Evolutionary conservation across 2,329 filamentous ascomycete genomes (phyloP).

Genomic region (Xylariaceae sp.): DNA sequence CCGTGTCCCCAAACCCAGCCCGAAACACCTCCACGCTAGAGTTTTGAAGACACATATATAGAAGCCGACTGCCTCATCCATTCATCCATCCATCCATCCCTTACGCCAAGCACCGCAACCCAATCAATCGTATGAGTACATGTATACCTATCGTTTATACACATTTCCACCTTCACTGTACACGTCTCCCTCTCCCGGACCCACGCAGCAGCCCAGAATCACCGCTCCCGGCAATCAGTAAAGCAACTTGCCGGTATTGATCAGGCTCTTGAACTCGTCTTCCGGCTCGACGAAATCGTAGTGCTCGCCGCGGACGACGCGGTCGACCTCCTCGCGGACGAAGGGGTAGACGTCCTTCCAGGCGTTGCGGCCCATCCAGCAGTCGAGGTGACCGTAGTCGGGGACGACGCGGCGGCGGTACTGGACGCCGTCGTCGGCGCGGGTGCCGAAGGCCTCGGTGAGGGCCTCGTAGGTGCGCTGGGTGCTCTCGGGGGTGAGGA

Average conservation of each 20-base stretch:
- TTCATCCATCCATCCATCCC: not conserved
- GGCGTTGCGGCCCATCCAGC: conserved; percentile 63
- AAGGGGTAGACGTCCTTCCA: conserved; percentile 63
- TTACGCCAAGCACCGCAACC: not conserved
- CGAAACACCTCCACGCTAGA: not conserved
- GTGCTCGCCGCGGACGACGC: conserved; percentile 47
- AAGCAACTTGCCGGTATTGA: conserved; percentile 44
- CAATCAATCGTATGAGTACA: not conserved
- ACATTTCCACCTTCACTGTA: not conserved
- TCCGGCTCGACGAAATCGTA: conserved; percentile 49
- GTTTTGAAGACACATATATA: not conserved
- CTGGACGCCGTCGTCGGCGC: conserved; percentile 39
- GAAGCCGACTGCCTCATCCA: not conserved
- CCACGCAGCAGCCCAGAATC: not conserved
- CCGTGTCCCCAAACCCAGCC: not conserved
- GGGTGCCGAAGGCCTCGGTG: conserved; percentile 52
- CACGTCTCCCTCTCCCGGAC: not conserved
- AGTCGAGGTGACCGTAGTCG: conserved; percentile 63
- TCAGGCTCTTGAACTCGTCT: conserved; percentile 47
- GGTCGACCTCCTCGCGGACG: conserved; percentile 57
- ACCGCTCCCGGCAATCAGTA: conserved; percentile 27
- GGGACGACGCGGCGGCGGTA: conserved; percentile 57
- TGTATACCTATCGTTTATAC: not conserved
- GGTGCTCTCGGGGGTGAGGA: conserved; percentile 57
- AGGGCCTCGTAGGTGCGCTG: conserved; percentile 56